Evolutionary conservation across 148 eudicot genomes (phyloP).

Genomic region (Polygonum aviculare): DNA sequence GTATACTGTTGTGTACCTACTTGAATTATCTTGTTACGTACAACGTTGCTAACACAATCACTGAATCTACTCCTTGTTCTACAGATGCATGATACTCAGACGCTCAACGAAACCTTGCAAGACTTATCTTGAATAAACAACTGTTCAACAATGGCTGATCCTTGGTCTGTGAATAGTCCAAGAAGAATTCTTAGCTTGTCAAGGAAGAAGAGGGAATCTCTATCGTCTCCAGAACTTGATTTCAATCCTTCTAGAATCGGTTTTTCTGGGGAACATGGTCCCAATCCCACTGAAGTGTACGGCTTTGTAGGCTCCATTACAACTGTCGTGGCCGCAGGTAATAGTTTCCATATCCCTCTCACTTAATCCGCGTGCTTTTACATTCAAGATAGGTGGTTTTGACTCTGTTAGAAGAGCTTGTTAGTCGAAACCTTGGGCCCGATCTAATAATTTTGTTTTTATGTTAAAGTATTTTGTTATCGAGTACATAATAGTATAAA

Average conservation of each 20-base stretch:
- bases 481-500: background rate
- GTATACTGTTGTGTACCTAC: too few relatives aligned
- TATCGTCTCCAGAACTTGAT: conserved; percentile 29
- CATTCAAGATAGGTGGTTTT: background rate
- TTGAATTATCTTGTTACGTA: too few relatives aligned
- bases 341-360: background rate
- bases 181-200: conserved; percentile 77
- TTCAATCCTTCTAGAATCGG: conserved; percentile 49
- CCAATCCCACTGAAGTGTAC: conserved; percentile 81
- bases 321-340: conserved; percentile 76
- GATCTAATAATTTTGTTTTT: too few relatives aligned
- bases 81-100: too few relatives aligned
- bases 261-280: conserved; percentile 74
- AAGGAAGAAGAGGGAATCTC: conserved; percentile 41
- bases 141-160: conserved; percentile 37
- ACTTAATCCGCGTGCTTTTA: background rate
- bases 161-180: conserved; percentile 64
- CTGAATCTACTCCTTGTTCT: too few relatives aligned
- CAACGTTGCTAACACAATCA: too few relatives aligned
- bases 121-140: too few relatives aligned
- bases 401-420: background rate
- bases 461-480: background rate
- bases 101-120: too few relatives aligned
- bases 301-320: conserved; percentile 92
- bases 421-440: too few relatives aligned